A percentile compares a stretch with the other conserved stretches of the same genome.
phyloP scores from a whole-genome alignment of 345 rosid genomes.

The Salix dunnii region DNA sequence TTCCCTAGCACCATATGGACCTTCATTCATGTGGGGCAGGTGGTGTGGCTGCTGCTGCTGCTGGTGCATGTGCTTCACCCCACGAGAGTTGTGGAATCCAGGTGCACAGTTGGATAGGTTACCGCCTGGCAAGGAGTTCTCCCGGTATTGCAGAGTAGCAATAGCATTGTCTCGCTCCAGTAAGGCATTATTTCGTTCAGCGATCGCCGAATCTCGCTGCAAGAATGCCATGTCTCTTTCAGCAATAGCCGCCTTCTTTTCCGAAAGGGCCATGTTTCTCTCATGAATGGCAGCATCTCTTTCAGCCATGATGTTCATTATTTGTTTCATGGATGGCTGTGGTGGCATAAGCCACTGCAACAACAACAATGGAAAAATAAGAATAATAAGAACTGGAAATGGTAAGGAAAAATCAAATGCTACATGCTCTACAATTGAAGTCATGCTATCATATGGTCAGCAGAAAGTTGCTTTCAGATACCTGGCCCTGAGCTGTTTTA shows the following conservation, averaged over 20 bases:
- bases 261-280: conserved; percentile 82
- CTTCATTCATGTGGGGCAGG: conserved; percentile 52
- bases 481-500: conserved; percentile 88
- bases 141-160: conserved; percentile 79
- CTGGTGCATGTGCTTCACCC: conserved; percentile 81
- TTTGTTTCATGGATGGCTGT: conserved; percentile 99
- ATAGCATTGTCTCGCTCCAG: conserved; percentile 84
- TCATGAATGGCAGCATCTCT: conserved; percentile 94
- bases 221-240: conserved; percentile 91
- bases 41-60: conserved; percentile 70
- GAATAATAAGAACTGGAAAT: conserved; percentile 13
- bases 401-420: background rate
- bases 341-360: conserved; percentile 89
- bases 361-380: conserved; percentile 14
- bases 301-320: conserved; percentile 93
- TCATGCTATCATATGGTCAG: background rate
- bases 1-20: conserved; percentile 54
- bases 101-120: conserved; percentile 63
- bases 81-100: conserved; percentile 77
- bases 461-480: conserved; percentile 25
- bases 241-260: conserved; percentile 84
- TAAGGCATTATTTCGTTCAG: conserved; percentile 84
- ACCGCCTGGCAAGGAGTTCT: conserved; percentile 55
- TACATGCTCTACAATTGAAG: background rate
- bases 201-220: conserved; percentile 91